These are phyloP conservation scores for Cryphonectria naterciae DNA, from an alignment of 2,329 filamentous ascomycete species.

Conservation along the genomic window DNA sequence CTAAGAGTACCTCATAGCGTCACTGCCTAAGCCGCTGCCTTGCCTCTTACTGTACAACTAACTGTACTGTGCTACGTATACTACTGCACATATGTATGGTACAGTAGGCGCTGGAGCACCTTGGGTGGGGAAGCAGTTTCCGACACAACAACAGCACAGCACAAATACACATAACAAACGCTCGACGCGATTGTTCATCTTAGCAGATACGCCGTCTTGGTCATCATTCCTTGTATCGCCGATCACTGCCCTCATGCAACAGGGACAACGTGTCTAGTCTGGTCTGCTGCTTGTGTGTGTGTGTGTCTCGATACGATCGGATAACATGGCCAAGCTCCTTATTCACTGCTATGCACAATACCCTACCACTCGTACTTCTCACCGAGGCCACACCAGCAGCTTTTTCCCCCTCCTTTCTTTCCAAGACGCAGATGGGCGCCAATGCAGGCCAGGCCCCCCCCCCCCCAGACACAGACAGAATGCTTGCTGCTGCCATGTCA, in stretches of 20 bases:
- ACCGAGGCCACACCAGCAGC: neutral
- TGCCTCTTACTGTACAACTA: neutral
- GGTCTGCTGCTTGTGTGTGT: neutral
- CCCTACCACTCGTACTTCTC: too few relatives aligned
- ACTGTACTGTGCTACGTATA: neutral
- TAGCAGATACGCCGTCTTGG: neutral
- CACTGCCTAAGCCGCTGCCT: neutral
- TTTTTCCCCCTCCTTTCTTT: neutral
- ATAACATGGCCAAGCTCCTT: neutral
- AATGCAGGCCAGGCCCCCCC: neutral
- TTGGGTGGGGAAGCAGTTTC: neutral
- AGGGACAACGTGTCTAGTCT: neutral
- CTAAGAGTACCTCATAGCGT: neutral
- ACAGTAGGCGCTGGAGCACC: neutral
- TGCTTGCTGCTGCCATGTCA: slow-evolving; percentile 2
- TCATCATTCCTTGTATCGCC: slow-evolving; percentile 1
- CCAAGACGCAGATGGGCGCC: neutral
- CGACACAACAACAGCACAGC: neutral
- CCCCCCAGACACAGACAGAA: neutral
- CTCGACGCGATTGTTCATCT: neutral
- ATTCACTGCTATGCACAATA: too few relatives aligned
- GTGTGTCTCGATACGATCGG: neutral
- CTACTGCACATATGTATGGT: too few relatives aligned
- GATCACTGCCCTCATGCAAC: neutral
- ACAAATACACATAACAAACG: neutral